Base-by-base conservation (phyloP, 2,329 filamentous ascomycete genomes). In the Neoscytalidium dimidiatum region DNA sequence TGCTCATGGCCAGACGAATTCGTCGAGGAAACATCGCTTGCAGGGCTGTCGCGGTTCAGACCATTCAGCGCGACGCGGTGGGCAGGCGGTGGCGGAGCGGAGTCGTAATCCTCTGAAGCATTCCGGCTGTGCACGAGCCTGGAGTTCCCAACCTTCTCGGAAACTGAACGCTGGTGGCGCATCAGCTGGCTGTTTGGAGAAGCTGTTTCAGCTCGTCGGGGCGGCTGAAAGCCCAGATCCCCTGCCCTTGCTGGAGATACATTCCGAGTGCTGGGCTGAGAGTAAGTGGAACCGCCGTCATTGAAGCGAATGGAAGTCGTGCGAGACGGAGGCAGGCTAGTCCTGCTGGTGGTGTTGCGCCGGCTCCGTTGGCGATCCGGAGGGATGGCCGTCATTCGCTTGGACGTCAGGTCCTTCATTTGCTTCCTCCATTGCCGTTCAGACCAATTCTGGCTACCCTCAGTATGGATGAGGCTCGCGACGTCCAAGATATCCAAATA, bases 401-500 rank as follows among this genome's bases (percentile, higher is more conserved):
- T 88, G 4, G 90, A 88, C 0, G 94, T 97, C 49, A 94, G 82
- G 66, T 97, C 93, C 79, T 97, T 98, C 75, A 99, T 79, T 72
- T 90, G 88, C 73, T 89, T 90, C 69, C 94, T 88, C 95, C 95
- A 99, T 69, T 97, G 92, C 26, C 89, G 85, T 78, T 98, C 95
- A 49, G 83, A 88, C 93, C 94, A 97, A 26, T 79, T 82, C 21
- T 86, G 80, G 75, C 90, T 96, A 21, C 91, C 92, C 3, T 92
- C 86, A 3, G 90, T 89, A 68, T 91, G 84, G 67, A 99, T 93
- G 46, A 98, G 81, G 62, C 85, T 85, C 3, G 90, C 88, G 17
- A 98, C 92, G 74, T 99, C 95, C 64, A 94, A 79, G 38, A 93
- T 88, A 72, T 98, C 95, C 28, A 99, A 80, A 72, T 98, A 98